Base-by-base conservation (phyloP, 1,284 basidiomycete genomes). In the Tilletia caries region DNA sequence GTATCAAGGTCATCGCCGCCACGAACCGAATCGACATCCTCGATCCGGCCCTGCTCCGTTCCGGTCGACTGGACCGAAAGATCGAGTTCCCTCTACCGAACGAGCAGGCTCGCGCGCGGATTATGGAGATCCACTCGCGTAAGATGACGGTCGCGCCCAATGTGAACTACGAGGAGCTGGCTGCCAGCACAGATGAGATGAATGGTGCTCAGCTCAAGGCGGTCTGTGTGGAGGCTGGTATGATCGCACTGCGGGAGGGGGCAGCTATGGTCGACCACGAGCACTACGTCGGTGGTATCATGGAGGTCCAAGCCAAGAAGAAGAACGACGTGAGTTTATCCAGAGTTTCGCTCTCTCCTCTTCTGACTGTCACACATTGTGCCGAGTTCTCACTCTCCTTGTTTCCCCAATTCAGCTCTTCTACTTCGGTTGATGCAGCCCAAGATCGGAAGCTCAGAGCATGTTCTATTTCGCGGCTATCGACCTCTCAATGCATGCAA, bases 11-110 rank as follows among this genome's bases (percentile, higher is more conserved):
- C 74, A 98, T 99, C 76, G 95, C 95, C 18, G 95, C 95, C 0
- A 98, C 95, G 37, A 98, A 98, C 86, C 89, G 95, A 83, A 99
- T 98, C 79, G 95, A 99, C 85, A 98, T 98, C 72, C 90, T 99
- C 60, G 90, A 92, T 81, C 90, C 90, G 2, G 90, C 90, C 0
- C 85, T 92, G 12, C 87, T 92, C 27, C 88, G 90, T 70, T 91
- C 90, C 18, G 90, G 90, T 67, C 88, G 90, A 76, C 85, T 92
- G 66, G 90, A 92, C 82, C 85, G 90, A 71, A 92, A 92, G 85
- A 91, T 92, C 76, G 90, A 92, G 80, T 92, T 92, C 86, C 90
- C 90, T 0, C 84, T 92, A 58, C 90, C 90, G 4, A 90, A 89
- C 78, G 90, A 91, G 84, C 87, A 88, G 58, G 89, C 90, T 0